These are phyloP conservation scores for Cyclostephanos tholiformis DNA, from an alignment of 108 stramenopile species.

Conservation along the genomic window DNA sequence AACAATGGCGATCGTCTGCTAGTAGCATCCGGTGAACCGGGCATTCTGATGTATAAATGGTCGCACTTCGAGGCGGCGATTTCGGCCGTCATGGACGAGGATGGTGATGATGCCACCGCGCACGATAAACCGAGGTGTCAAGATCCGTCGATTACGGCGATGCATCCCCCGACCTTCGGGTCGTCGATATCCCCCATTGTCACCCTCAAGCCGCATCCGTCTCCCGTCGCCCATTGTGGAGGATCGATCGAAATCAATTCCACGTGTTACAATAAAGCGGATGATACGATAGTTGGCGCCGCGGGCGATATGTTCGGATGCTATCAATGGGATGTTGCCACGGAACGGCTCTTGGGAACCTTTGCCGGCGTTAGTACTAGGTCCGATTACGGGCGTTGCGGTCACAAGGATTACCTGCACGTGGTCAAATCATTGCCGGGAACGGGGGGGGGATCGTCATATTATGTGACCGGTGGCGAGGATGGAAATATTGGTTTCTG, in stretches of 20 bases:
- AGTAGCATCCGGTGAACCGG: conserved; percentile 48
- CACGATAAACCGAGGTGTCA: not conserved
- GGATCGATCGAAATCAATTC: conserved; percentile 49
- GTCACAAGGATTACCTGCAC: conserved; percentile 52
- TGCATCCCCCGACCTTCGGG: not conserved
- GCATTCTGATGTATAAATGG: conserved; percentile 50
- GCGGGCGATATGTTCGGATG: conserved; percentile 63
- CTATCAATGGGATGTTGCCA: conserved; percentile 62
- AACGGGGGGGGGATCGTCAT: conserved; percentile 5
- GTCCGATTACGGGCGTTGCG: conserved; percentile 10
- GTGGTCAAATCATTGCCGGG: conserved; percentile 35
- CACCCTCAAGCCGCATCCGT: conserved; percentile 47
- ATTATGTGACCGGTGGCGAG: conserved; percentile 53
- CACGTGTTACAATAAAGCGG: conserved; percentile 24
- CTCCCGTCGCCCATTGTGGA: conserved; percentile 24
- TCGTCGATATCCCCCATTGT: conserved; percentile 22
- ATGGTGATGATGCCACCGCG: not conserved
- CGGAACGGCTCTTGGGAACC: conserved; percentile 47
- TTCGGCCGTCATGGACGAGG: not conserved
- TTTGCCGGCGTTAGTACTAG: conserved; percentile 29
- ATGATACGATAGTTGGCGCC: conserved; percentile 47
- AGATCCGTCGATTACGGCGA: not conserved
- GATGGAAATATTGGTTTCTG: conserved; percentile 59
- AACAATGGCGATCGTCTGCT: conserved; percentile 24
- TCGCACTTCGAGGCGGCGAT: conserved; percentile 40